Evolutionary conservation across 2,329 filamentous ascomycete species (phyloP).

Genomic region (Aspergillus sp.): DNA sequence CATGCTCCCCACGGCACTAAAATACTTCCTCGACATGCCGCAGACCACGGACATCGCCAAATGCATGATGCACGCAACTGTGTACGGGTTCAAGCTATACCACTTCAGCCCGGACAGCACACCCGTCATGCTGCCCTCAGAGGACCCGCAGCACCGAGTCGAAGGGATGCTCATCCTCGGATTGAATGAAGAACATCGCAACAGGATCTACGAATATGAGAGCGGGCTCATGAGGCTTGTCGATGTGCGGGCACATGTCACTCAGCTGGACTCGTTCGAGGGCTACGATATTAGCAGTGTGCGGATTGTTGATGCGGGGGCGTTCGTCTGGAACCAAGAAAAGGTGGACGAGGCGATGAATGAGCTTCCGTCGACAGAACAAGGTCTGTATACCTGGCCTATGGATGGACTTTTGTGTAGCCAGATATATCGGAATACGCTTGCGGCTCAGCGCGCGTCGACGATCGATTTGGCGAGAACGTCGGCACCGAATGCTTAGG

Average conservation of each 20-base stretch:
- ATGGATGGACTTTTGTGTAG: conserved; percentile 20
- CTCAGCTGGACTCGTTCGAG: conserved; percentile 16
- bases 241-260: conserved; percentile 27
- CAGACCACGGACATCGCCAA: conserved; percentile 21
- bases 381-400: conserved; percentile 16
- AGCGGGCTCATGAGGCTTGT: conserved; percentile 20
- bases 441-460: conserved; percentile 12
- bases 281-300: conserved; percentile 11
- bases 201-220: conserved; percentile 29
- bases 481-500: background rate
- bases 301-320: conserved; percentile 27
- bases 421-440: conserved; percentile 23
- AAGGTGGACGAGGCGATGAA: background rate
- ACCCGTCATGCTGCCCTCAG: conserved; percentile 28
- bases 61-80: conserved; percentile 32
- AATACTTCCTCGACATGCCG: conserved; percentile 26
- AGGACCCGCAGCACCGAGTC: conserved; percentile 19
- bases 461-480: background rate
- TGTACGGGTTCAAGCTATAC: conserved; percentile 30
- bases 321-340: conserved; percentile 26
- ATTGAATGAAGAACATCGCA: conserved; percentile 26
- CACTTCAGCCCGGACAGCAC: conserved; percentile 17
- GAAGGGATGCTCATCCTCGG: conserved; percentile 34
- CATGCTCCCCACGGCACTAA: conserved; percentile 36
- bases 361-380: conserved; percentile 10